phyloP scores from a whole-genome alignment of 805 yeast genomes.

The Ogataea methanolica region DNA sequence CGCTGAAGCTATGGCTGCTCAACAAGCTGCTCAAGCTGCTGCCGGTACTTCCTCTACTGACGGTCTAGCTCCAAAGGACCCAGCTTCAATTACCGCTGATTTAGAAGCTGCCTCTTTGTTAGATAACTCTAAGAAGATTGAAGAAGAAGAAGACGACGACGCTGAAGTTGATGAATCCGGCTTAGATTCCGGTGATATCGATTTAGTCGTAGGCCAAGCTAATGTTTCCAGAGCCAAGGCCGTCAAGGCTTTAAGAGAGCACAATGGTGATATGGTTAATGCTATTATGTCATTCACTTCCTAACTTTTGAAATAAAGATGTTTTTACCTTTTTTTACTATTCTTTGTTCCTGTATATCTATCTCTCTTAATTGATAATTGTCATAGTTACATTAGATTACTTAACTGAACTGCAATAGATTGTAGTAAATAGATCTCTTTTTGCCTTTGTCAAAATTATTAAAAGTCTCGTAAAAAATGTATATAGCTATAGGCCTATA shows the following conservation, averaged over 20 bases:
- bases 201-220: constrained; percentile 87
- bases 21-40: constrained; percentile 52
- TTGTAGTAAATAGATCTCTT: too few species aligned
- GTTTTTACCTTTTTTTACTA: not conserved
- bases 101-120: constrained; percentile 57
- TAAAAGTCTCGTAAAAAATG: too few species aligned
- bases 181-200: constrained; percentile 74
- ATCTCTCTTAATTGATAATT: too few species aligned
- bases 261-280: constrained; percentile 92
- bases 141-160: constrained; percentile 45
- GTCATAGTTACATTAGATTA: too few species aligned
- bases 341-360: not conserved
- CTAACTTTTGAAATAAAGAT: constrained; percentile 5
- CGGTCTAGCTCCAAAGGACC: constrained; percentile 49
- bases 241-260: constrained; percentile 80
- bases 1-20: constrained; percentile 78
- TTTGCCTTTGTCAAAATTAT: too few species aligned
- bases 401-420: too few species aligned
- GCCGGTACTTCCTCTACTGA: constrained; percentile 33
- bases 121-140: constrained; percentile 32
- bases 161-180: constrained; percentile 84
- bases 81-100: constrained; percentile 79
- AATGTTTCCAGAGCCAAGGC: constrained; percentile 87
- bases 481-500: too few species aligned
- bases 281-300: constrained; percentile 77